Evolutionary conservation across 2,329 filamentous ascomycete species (phyloP).

Genomic region (Scytalidium sp.): DNA sequence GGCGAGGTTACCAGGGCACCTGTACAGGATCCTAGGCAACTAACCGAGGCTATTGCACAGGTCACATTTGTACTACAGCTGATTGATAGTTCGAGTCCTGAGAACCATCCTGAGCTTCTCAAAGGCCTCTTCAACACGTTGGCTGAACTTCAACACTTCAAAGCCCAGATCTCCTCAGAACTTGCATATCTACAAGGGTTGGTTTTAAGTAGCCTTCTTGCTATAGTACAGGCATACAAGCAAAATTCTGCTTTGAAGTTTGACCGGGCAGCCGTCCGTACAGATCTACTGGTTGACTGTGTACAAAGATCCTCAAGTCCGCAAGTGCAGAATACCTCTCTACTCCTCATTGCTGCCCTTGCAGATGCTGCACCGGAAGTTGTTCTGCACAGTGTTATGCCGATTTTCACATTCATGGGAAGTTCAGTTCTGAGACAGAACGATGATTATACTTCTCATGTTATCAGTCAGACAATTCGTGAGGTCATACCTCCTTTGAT

Average conservation of each 20-base stretch:
- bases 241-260: constrained; percentile 58
- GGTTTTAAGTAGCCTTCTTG: constrained; percentile 75
- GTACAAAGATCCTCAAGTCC: constrained; percentile 89
- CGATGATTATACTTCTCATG: constrained; percentile 95
- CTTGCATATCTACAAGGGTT: constrained; percentile 88
- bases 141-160: constrained; percentile 83
- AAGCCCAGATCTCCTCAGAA: constrained; percentile 77
- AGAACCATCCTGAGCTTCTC: constrained; percentile 72
- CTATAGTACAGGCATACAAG: constrained; percentile 79
- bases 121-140: constrained; percentile 78
- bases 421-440: constrained; percentile 86
- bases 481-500: constrained; percentile 92
- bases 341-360: constrained; percentile 82
- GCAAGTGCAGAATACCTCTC: constrained; percentile 87
- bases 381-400: constrained; percentile 96
- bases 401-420: constrained; percentile 98
- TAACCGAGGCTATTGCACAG: constrained; percentile 67
- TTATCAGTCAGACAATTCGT: constrained; percentile 92
- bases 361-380: constrained; percentile 86
- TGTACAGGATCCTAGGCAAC: constrained; percentile 60
- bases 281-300: constrained; percentile 90
- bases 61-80: constrained; percentile 87
- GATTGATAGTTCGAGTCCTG: constrained; percentile 76
- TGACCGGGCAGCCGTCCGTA: constrained; percentile 76
- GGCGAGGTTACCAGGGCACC: constrained; percentile 61